Evolutionary conservation across 1,284 basidiomycete species (phyloP), one percentile per base, ranked within the genome.

Genomic region (Paramarasmius palmivorus): DNA sequence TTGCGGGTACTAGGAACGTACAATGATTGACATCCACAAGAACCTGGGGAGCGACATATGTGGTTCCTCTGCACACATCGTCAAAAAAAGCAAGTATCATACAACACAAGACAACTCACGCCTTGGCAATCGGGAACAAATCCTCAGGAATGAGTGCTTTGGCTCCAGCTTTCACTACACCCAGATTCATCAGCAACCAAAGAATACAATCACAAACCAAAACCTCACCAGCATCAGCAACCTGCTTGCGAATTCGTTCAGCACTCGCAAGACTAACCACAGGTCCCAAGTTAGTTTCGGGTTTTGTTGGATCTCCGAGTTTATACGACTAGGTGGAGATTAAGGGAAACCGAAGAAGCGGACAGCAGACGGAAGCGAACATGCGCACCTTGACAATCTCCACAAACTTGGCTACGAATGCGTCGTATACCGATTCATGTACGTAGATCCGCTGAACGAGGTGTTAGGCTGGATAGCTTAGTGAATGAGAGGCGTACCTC

Each of bases 211-310:
- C n/a, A 25, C 4, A 25, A 15, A 8, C n/a, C n/a, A 3, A 5
- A 10, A 14, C 67, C 79, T 61, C 54, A 90, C 91, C 72, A 0
- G 95, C 95, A 65, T 93, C 92, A 1, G 79, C 73, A 39, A 98
- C 79, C 69, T 98, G 95, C 65, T 89, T 91, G 40, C 89, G 79
- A 57, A 98, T 96, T 54, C 84, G 78, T 53, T 85, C 78, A 1
- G 94, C 94, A 59, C 90, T 92, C 2, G 90, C 88, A 2, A 94
- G 68, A 57, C 90, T 93, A 59, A 98, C 88, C 4, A 98, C 95
- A 0, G 95, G 95, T 0, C 95, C 95, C 12, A 98, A 81, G 29
- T 86, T 92, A 1, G 87, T 92, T 12, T 82, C 79, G 6, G 81
- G 67, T 42, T 81, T 71, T 0, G 86, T 90, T 0, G 95, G 95